Conservation (phyloP, 2,329 filamentous ascomycete species). For the Calonectria multiphialidica region DNA sequence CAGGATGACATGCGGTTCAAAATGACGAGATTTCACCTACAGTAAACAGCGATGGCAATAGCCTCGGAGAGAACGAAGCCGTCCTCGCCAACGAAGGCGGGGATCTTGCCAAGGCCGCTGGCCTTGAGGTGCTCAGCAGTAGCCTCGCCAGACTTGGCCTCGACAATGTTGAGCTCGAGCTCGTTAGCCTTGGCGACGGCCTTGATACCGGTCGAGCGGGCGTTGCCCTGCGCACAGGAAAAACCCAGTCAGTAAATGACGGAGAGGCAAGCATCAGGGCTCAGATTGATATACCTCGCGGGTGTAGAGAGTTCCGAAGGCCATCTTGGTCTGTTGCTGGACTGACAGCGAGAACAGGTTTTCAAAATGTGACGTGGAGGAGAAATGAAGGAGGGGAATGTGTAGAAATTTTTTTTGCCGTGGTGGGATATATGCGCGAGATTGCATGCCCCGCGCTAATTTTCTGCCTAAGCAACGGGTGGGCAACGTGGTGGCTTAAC, state of each 20-base stretch:
- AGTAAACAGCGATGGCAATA: slow-evolving; percentile 97
- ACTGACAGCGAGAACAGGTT: slow-evolving; percentile 44
- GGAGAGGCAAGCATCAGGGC: slow-evolving; percentile 33
- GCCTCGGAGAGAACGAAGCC: slow-evolving; percentile 90
- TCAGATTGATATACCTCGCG: slow-evolving; percentile 70
- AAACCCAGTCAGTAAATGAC: slow-evolving; percentile 49
- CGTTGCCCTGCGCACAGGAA: slow-evolving; percentile 75
- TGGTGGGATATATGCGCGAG: slow-evolving; percentile 41
- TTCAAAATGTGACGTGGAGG: slow-evolving; percentile 36
- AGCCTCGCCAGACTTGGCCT: slow-evolving; percentile 75
- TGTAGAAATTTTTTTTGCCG: slow-evolving; percentile 50
- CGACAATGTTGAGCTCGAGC: slow-evolving; percentile 88
- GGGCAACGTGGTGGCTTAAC: slow-evolving; percentile 30
- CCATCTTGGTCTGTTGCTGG: slow-evolving; percentile 73
- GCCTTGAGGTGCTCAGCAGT: slow-evolving; percentile 84
- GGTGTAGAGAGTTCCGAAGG: slow-evolving; percentile 98
- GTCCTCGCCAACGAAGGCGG: slow-evolving; percentile 92
- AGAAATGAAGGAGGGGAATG: slow-evolving; percentile 37
- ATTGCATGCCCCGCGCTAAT: slow-evolving; percentile 50
- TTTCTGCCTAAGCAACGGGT: slow-evolving; percentile 41
- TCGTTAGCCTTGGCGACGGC: slow-evolving; percentile 98
- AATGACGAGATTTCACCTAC: slow-evolving; percentile 70
- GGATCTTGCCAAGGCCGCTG: slow-evolving; percentile 91
- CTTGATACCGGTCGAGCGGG: slow-evolving; percentile 88
- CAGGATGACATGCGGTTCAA: slow-evolving; percentile 45